A percentile compares a stretch with the other conserved stretches of the same genome.
These are phyloP conservation scores for Komagataella populi DNA, from an alignment of 805 yeast species.

Conservation along the genomic window DNA sequence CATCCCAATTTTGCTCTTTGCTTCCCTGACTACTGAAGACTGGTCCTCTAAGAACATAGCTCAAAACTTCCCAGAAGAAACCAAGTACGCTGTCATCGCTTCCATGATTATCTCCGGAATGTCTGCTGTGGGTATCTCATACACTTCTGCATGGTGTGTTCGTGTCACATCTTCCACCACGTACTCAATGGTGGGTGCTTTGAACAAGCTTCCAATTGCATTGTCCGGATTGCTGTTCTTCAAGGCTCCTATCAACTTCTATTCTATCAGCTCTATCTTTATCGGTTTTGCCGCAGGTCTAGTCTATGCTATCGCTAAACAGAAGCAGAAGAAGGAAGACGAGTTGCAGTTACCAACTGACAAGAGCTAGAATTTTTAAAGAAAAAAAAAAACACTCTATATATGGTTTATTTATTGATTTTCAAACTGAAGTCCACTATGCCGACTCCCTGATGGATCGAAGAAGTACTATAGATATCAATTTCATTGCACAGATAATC, in stretches of 20 bases:
- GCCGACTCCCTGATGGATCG: constrained; percentile 84
- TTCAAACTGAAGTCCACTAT: constrained; percentile 79
- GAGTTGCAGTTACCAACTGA: constrained; percentile 17
- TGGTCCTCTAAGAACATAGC: constrained; percentile 78
- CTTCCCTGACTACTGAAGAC: constrained; percentile 76
- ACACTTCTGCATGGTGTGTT: constrained; percentile 99
- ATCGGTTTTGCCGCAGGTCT: constrained; percentile 93
- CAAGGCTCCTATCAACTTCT: constrained; percentile 88
- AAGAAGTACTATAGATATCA: constrained; percentile 83
- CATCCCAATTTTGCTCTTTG: constrained; percentile 70
- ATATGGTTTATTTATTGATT: constrained; percentile 19
- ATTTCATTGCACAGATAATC: constrained; percentile 62
- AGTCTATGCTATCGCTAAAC: constrained; percentile 91
- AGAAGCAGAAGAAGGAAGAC: constrained; percentile 56
- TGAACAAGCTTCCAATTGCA: constrained; percentile 96
- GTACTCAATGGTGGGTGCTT: constrained; percentile 98
- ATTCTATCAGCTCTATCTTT: constrained; percentile 77
- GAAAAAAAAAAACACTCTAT: background rate
- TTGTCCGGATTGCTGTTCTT: constrained; percentile 89
- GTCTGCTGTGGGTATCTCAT: constrained; percentile 92
- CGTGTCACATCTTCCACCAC: constrained; percentile 98
- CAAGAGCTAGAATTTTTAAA: background rate
- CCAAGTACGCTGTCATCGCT: constrained; percentile 53
- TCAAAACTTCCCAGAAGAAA: constrained; percentile 64
- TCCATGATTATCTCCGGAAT: constrained; percentile 90